A percentile compares a stretch with the other conserved stretches of the same genome.
phyloP scores from a whole-genome alignment of 108 stramenopile species.

The Poteriospumella lacustris region DNA sequence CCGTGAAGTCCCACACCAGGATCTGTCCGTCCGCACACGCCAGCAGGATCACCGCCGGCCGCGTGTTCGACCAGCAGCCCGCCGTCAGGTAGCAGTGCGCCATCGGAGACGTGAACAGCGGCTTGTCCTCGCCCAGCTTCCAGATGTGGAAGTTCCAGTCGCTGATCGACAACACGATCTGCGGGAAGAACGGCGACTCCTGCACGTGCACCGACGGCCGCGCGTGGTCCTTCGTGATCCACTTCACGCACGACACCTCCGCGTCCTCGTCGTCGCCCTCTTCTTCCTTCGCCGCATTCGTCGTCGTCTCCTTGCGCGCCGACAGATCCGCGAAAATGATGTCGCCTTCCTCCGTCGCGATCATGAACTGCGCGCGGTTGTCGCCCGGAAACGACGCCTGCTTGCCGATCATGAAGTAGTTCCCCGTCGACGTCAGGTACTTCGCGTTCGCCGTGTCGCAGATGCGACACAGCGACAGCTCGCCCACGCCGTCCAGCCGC shows the following conservation, averaged over 20 bases:
- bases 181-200: conserved; percentile 58
- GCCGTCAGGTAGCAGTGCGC: conserved; percentile 43
- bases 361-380: background rate
- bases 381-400: background rate
- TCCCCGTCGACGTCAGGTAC: background rate
- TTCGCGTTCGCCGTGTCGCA: background rate
- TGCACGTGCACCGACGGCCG: conserved; percentile 47
- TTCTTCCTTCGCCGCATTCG: conserved; percentile 1
- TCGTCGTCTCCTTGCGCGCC: conserved; percentile 29
- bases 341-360: conserved; percentile 57
- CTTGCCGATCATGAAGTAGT: background rate
- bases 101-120: conserved; percentile 50
- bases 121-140: conserved; percentile 44
- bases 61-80: conserved; percentile 55
- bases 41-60: conserved; percentile 55
- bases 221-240: conserved; percentile 53
- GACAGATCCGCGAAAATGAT: conserved; percentile 47
- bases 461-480: conserved; percentile 36
- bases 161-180: conserved; percentile 50
- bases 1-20: conserved; percentile 64
- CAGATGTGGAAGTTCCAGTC: conserved; percentile 60
- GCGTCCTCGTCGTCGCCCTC: conserved; percentile 40
- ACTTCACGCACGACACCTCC: conserved; percentile 49
- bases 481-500: conserved; percentile 44
- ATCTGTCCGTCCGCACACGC: conserved; percentile 55